Evolutionary conservation across 1,139 yeast species (phyloP), one percentile per base, ranked within the genome.

Genomic region (Candida buenavistaensis): DNA sequence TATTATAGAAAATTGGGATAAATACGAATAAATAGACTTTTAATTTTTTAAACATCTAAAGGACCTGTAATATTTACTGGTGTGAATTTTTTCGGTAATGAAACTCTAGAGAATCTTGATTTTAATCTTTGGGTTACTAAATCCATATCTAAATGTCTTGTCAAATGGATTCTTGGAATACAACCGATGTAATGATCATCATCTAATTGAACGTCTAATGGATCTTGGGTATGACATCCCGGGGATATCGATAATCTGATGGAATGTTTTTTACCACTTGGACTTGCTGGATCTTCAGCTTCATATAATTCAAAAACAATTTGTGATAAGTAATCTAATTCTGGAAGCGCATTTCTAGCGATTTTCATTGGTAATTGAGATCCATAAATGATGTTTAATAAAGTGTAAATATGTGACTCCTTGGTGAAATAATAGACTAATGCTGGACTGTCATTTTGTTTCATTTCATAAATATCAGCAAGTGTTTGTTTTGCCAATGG

Each of bases 181-280:
- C 97, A 92, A 12, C 96, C 92, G 47, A 94, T 92, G 62, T 94
- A 92, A 60, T 94, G 99, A 57, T 89, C 92, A 33, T 89, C 94
- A 60, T 94, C 98, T 31, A 94, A 71, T 60, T 92, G 96, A 29
- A 94, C 96, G 62, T 94, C 98, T 44, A 94, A 71, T 12, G 98
- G 98, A 59, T 92, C 96, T 52, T 89, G 96, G 0, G 97, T 89
- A 59, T 94, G 97, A 60, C 98, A 94, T 22, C 99, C 99, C 1
- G 98, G 97, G 2, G 97, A 86, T 47, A 94, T 72, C 12, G 95
- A 82, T 43, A 94, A 72, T 51, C 97, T 75, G 35, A 94, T 82
- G 2, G 96, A 82, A 56, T 89, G 95, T 48, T 85, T 84, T 63
- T 89, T 89, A 30, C 79, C 82, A 6, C 80, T 78, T 9, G 70